Evolutionary conservation across 2,329 filamentous ascomycete genomes (phyloP), one percentile per base, ranked within the genome.

Genomic region (Thielaviopsis cerberus): DNA sequence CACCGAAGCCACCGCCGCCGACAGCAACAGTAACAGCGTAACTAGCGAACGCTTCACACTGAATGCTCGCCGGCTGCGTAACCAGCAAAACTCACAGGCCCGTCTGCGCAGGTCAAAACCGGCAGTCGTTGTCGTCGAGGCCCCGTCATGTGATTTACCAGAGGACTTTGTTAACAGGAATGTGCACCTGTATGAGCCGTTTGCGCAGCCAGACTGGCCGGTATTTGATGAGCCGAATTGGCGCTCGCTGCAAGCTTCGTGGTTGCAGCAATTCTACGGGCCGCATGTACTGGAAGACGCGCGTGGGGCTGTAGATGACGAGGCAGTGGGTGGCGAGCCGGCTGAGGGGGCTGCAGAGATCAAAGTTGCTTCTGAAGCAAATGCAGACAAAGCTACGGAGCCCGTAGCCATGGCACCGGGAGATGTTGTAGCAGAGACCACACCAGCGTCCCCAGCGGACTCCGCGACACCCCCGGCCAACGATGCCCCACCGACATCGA

Each of bases 251-350:
- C 57, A 58, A 41, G 57, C 59, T 5, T 59, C 57, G 11, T 59
- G 59, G 57, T 37, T 61, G 15, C 59, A 61, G 26, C 57, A 61
- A 37, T 59, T 53, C 27, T 61, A 61, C 37, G 56, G 53, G n/a
- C 53, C 53, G 20, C 59, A 58, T 23, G 25, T 37, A n/a, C 8
- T 57, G 15, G 24, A 54, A 5, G 17, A 22, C n/a, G 48, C 34
- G n/a, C 22, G 17, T 5, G 41, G 10, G 26, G n/a, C 54, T 7
- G 37, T 3, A 3, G 6, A 20, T 20, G 37, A 55, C 34, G 24
- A n/a, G 25, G 8, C 41, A 2, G 54, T 6, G 8, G 41, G 20
- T 8, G 20, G 13, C 11, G 13, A 22, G 26, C n/a, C 27, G 11
- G 30, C n/a, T 15, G 8, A 45, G n/a, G 10, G 15, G 10, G 41